phyloP scores from a whole-genome alignment of 1,284 basidiomycete genomes.

The Retiboletus flavoniger region DNA sequence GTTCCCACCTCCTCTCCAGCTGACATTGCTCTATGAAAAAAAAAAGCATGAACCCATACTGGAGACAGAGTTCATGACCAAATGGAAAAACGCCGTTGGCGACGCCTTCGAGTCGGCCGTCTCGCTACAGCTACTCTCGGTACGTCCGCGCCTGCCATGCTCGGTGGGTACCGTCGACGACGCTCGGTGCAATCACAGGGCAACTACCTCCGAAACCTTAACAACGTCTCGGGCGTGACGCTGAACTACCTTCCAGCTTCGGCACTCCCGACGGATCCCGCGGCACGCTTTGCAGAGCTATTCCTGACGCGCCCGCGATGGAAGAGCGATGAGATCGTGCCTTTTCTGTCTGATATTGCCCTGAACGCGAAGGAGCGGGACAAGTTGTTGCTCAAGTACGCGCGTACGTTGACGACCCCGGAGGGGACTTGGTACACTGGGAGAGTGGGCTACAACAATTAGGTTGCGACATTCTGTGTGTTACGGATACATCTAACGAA shows the following conservation, averaged over 20 bases:
- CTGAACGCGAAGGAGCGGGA: constrained; percentile 84
- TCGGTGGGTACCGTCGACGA: not conserved
- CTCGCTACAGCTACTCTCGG: constrained; percentile 62
- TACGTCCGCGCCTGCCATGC: constrained; percentile 36
- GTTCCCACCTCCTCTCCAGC: not conserved
- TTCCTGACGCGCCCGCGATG: constrained; percentile 78
- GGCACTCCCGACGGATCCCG: constrained; percentile 68
- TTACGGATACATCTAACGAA: not conserved
- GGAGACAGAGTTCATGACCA: constrained; percentile 53
- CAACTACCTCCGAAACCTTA: constrained; percentile 56
- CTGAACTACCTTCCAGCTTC: constrained; percentile 75
- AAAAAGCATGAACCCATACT: constrained; percentile 58
- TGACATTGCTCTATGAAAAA: constrained; percentile 4
- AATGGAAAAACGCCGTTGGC: constrained; percentile 72
- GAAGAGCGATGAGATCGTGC: constrained; percentile 75
- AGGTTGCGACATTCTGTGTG: not conserved
- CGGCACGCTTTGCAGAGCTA: constrained; percentile 77
- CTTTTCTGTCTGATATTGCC: constrained; percentile 79
- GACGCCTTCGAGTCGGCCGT: constrained; percentile 67
- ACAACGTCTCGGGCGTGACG: constrained; percentile 27
- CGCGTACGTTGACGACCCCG: constrained; percentile 69
- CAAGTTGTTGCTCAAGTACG: constrained; percentile 82
- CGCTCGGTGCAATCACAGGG: constrained; percentile 48
- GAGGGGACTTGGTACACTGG: constrained; percentile 73
- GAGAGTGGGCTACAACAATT: constrained; percentile 50